Base-by-base conservation (phyloP, 306 rosid species). In the Inga leiocalycina region DNA sequence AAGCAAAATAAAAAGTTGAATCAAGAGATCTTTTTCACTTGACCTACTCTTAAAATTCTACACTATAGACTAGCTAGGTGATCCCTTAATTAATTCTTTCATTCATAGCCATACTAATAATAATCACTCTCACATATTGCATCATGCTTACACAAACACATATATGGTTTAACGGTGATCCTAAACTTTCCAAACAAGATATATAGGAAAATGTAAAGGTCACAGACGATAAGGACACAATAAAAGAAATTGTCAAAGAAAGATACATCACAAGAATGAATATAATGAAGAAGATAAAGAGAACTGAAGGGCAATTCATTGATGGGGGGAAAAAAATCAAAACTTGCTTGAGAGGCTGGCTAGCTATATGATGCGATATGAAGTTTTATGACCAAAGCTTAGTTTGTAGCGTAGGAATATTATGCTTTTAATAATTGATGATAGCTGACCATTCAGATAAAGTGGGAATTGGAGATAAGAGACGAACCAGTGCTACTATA, bases 371-470 rank as follows among this genome's bases (percentile, higher is more conserved):
- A 78, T 22, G 71, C 22, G 22, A 57, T 79, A 59, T 59, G 32
- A 14, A 59, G 30, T 59, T 79, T 73, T 84, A 84, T 67, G 61
- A 76, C 77, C 79, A 32, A 85, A 84, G 85, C 84, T 79, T 76
- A 74, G 43, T 81, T 74, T 69, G 70, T 43, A 87, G 69, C 62
- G 66, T 83, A 81, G 84, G 88, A 88, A 91, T 89, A 91, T 86
- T 85, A 85, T 6, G 71, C 86, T 91, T 86, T 73, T 86, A 89
- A 89, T 91, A 85, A 89, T 89, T 91, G 90, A 82, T 86, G 91
- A 87, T 75, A 80, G 88, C 86, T 86, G 91, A 88, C 90, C 78
- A 86, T 41, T 83, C 89, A 78, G 85, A 83, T 79, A 89, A 91
- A 88, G 93, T 27, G 88, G 61, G 20, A 57, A 83, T 74, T 67